Conservation (phyloP, 345 rosid species). For the Eucalyptus regnans region DNA sequence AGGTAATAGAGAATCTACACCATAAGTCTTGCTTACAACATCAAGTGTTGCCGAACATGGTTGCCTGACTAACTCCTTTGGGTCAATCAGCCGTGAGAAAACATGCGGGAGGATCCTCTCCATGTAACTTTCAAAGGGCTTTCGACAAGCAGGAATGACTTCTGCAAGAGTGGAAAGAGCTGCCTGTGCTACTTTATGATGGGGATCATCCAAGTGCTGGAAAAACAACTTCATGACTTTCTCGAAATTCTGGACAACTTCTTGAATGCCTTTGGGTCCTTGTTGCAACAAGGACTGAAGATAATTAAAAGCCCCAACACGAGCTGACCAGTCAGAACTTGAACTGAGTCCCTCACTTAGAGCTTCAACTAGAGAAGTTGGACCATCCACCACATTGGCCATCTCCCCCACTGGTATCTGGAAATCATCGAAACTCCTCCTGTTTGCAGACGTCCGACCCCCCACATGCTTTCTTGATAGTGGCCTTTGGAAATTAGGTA, state of each 20-base stretch:
- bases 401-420: conserved; percentile 76
- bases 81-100: conserved; percentile 91
- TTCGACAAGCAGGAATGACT: conserved; percentile 89
- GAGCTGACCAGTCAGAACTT: conserved; percentile 94
- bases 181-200: conserved; percentile 99
- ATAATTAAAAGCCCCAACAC: conserved; percentile 92
- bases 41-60: conserved; percentile 91
- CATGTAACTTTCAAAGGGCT: conserved; percentile 96
- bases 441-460: conserved; percentile 75
- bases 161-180: conserved; percentile 94
- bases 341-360: conserved; percentile 82
- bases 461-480: conserved; percentile 74
- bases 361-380: conserved; percentile 82
- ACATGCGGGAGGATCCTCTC: conserved; percentile 97
- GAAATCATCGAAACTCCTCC: conserved; percentile 93
- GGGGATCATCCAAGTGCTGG: conserved; percentile 98
- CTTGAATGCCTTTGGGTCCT: conserved; percentile 92
- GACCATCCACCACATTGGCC: conserved; percentile 69
- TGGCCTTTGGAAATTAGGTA: conserved; percentile 98
- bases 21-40: conserved; percentile 83
- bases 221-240: conserved; percentile 98
- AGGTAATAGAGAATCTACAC: conserved; percentile 86
- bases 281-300: conserved; percentile 81
- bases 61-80: conserved; percentile 95
- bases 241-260: conserved; percentile 87